Conservation (phyloP, 495 filamentous ascomycete genomes). For the Penicillium canariense region DNA sequence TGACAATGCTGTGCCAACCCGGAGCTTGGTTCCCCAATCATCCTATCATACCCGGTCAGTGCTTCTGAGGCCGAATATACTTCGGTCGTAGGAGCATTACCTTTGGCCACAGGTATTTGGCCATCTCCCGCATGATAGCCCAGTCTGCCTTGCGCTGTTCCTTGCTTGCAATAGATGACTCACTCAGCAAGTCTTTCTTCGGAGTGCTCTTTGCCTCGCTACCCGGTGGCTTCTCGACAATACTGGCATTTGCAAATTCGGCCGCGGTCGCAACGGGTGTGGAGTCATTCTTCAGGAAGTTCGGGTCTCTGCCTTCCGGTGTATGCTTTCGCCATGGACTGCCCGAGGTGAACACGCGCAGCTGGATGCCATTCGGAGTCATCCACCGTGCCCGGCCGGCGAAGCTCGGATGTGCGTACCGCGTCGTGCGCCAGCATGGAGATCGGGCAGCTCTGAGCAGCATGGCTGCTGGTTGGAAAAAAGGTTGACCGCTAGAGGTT, state of each 20-base stretch:
- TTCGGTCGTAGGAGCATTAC: slow-evolving; percentile 28
- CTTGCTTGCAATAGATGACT: slow-evolving; percentile 58
- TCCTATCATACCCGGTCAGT: slow-evolving; percentile 42
- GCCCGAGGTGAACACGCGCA: slow-evolving; percentile 30
- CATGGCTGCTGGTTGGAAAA: slow-evolving; percentile 29
- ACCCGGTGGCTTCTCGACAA: slow-evolving; percentile 21
- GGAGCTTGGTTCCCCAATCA: slow-evolving; percentile 74
- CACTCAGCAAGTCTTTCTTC: slow-evolving; percentile 55
- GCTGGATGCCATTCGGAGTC: slow-evolving; percentile 25
- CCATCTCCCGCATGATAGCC: slow-evolving; percentile 98
- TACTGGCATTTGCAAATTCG: slow-evolving; percentile 19
- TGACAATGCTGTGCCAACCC: slow-evolving; percentile 76
- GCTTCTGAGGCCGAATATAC: not conserved
- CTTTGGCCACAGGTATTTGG: slow-evolving; percentile 95
- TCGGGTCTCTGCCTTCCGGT: slow-evolving; percentile 12
- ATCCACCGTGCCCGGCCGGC: slow-evolving; percentile 30
- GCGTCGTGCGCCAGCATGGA: slow-evolving; percentile 40
- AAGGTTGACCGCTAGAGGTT: not conserved
- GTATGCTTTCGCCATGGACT: slow-evolving; percentile 22
- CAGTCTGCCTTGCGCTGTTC: slow-evolving; percentile 96
- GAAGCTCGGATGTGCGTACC: slow-evolving; percentile 29
- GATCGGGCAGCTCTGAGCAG: slow-evolving; percentile 45
- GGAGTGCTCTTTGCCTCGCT: slow-evolving; percentile 30
- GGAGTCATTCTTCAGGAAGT: slow-evolving; percentile 13
- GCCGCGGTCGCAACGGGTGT: slow-evolving; percentile 15